Evolutionary conservation across 129 eudicot species (phyloP).

Genomic region (Erigeron canadensis): DNA sequence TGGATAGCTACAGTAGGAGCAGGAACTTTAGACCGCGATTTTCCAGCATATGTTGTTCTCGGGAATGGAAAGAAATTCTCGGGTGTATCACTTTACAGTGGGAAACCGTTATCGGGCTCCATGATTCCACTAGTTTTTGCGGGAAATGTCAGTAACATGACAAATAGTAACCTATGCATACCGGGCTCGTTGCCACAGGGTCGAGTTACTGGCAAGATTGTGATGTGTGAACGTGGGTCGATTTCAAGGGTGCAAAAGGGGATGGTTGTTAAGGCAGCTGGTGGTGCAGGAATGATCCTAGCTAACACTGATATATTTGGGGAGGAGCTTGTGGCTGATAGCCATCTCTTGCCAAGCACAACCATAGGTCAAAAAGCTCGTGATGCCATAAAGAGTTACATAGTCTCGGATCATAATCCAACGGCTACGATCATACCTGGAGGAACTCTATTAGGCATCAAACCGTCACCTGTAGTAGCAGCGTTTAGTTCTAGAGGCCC

Average conservation of each 20-base stretch:
- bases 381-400: conserved; percentile 53
- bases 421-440: conserved; percentile 44
- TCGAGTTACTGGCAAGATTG: conserved; percentile 58
- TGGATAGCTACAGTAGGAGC: conserved; percentile 83
- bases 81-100: conserved; percentile 66
- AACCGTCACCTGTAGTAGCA: conserved; percentile 74
- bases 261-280: conserved; percentile 51
- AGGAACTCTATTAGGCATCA: conserved; percentile 51
- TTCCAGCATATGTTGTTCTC: conserved; percentile 52
- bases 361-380: conserved; percentile 59
- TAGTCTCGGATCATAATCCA: conserved; percentile 41
- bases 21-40: conserved; percentile 65
- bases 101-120: conserved; percentile 36
- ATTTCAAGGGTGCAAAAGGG: conserved; percentile 61
- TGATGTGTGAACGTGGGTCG: conserved; percentile 62
- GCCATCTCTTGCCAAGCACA: conserved; percentile 54
- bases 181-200: conserved; percentile 40
- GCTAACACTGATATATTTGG: conserved; percentile 53
- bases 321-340: conserved; percentile 70
- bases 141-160: conserved; percentile 33
- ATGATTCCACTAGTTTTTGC: conserved; percentile 52
- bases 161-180: conserved; percentile 45
- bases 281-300: conserved; percentile 72
- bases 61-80: conserved; percentile 53
- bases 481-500: conserved; percentile 78